Evolutionary conservation across 78 protist species (phyloP).

Genomic region (Dictyostelium capitatum): DNA sequence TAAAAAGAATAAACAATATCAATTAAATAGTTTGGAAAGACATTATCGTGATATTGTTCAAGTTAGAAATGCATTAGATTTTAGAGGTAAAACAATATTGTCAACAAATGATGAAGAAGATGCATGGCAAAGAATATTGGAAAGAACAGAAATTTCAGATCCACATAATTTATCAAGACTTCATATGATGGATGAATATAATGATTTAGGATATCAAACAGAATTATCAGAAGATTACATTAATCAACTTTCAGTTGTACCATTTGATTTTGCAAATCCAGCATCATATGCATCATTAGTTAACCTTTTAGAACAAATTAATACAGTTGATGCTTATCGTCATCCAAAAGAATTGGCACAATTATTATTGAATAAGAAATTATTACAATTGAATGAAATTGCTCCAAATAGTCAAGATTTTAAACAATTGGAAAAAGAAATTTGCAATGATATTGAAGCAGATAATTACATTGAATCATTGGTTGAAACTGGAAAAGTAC

Average conservation of each 20-base stretch:
- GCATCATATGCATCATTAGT: slow-evolving; percentile 36
- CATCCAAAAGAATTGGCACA: neutral
- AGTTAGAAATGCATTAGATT: slow-evolving; percentile 53
- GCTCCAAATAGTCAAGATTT: neutral
- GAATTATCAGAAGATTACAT: slow-evolving; percentile 23
- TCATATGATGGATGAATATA: slow-evolving; percentile 56
- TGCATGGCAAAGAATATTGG: slow-evolving; percentile 67
- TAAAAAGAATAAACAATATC: neutral
- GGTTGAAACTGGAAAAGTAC: neutral
- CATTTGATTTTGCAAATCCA: slow-evolving; percentile 66
- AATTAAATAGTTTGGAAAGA: slow-evolving; percentile 25
- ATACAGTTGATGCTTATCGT: neutral
- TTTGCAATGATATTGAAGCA: neutral
- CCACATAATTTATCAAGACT: slow-evolving; percentile 32
- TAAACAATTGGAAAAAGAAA: neutral
- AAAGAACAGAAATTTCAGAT: slow-evolving; percentile 46
- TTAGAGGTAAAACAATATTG: slow-evolving; percentile 13
- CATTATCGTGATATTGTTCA: slow-evolving; percentile 51
- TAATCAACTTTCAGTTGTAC: slow-evolving; percentile 23
- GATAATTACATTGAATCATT: neutral
- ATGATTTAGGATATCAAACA: slow-evolving; percentile 37
- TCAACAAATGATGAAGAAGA: slow-evolving; percentile 26
- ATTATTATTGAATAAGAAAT: neutral
- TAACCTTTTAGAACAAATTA: neutral
- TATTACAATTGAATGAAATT: neutral